Evolutionary conservation across 192 early-diverging fungal species (phyloP).

Genomic region (Rhizoclosmatium globosum): DNA sequence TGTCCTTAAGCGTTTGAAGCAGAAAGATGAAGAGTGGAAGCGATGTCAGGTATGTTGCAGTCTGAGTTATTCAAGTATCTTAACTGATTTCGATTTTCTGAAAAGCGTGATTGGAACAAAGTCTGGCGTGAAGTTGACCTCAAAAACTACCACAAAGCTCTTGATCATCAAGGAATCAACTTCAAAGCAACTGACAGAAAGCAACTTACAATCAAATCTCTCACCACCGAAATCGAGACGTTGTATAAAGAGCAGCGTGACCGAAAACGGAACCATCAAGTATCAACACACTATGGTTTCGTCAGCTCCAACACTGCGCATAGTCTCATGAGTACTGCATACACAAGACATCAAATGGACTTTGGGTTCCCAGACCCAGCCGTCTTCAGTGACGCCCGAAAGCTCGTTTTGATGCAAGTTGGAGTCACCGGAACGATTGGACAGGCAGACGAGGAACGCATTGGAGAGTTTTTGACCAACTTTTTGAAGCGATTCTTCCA

Average conservation of each 20-base stretch:
- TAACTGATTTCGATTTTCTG: background rate
- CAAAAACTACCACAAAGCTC: constrained; percentile 93
- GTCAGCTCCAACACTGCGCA: background rate
- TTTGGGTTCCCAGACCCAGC: constrained; percentile 76
- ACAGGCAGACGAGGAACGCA: constrained; percentile 74
- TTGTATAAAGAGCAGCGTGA: constrained; percentile 84
- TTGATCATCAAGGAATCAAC: constrained; percentile 93
- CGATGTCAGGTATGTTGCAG: constrained; percentile 67
- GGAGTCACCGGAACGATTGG: constrained; percentile 65
- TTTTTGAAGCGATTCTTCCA: constrained; percentile 79
- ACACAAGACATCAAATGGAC: constrained; percentile 78
- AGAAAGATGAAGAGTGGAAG: constrained; percentile 99
- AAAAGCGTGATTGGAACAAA: constrained; percentile 92
- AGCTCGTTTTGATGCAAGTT: constrained; percentile 76
- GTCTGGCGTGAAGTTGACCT: constrained; percentile 95
- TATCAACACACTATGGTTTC: constrained; percentile 37
- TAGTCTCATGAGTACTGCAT: constrained; percentile 13
- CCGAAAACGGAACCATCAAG: constrained; percentile 39
- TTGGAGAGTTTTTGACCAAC: constrained; percentile 76
- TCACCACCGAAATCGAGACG: constrained; percentile 87
- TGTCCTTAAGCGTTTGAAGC: constrained; percentile 92
- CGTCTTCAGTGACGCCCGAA: constrained; percentile 82
- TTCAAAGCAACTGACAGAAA: constrained; percentile 92
- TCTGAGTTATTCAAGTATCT: background rate
- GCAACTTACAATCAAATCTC: constrained; percentile 75